A percentile compares a stretch with the other conserved stretches of the same genome.
Evolutionary conservation across 208 protist species (phyloP).

Genomic region (Zelonia costaricensis): DNA sequence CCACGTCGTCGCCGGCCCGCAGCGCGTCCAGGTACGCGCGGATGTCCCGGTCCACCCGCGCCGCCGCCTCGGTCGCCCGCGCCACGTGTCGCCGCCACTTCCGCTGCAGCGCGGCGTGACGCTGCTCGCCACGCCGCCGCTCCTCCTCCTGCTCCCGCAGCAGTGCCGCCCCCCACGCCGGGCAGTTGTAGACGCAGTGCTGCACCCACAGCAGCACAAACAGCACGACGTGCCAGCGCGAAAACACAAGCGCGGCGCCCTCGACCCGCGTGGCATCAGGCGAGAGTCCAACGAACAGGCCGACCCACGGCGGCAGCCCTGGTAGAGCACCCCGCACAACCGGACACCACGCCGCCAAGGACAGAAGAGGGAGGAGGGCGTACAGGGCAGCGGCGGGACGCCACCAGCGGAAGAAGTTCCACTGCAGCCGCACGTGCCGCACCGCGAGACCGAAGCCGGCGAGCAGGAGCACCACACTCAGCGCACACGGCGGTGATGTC

Average conservation of each 20-base stretch:
- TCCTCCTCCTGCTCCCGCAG: slow-evolving; percentile 27
- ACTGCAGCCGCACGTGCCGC: slow-evolving; percentile 14
- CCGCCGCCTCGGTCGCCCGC: slow-evolving; percentile 14
- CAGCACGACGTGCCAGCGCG: slow-evolving; percentile 12
- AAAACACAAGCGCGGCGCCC: slow-evolving; percentile 11
- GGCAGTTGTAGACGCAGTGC: slow-evolving; percentile 30
- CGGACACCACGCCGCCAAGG: slow-evolving; percentile 11
- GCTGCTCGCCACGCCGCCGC: slow-evolving; percentile 12
- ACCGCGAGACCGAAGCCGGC: slow-evolving; percentile 14
- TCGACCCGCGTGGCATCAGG: slow-evolving; percentile 7
- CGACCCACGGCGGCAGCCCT: slow-evolving; percentile 21
- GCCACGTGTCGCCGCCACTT: slow-evolving; percentile 13
- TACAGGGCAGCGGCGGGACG: slow-evolving; percentile 5
- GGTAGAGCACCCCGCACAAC: slow-evolving; percentile 10
- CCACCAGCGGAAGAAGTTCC: slow-evolving; percentile 33
- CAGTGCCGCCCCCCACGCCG: slow-evolving; percentile 25
- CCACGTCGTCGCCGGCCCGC: slow-evolving; percentile 14
- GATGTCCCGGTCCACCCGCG: slow-evolving; percentile 15
- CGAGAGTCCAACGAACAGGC: slow-evolving; percentile 23
- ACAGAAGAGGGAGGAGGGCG: slow-evolving; percentile 13
- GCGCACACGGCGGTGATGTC: slow-evolving; percentile 7
- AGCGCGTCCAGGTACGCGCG: slow-evolving; percentile 25
- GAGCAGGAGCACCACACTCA: slow-evolving; percentile 16
- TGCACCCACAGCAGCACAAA: slow-evolving; percentile 33
- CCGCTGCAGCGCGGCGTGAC: slow-evolving; percentile 24